A percentile compares a stretch with the other conserved stretches of the same genome.
These are phyloP conservation scores for Leishmania mexicana DNA, from an alignment of 208 protist species.

Conservation along the genomic window DNA sequence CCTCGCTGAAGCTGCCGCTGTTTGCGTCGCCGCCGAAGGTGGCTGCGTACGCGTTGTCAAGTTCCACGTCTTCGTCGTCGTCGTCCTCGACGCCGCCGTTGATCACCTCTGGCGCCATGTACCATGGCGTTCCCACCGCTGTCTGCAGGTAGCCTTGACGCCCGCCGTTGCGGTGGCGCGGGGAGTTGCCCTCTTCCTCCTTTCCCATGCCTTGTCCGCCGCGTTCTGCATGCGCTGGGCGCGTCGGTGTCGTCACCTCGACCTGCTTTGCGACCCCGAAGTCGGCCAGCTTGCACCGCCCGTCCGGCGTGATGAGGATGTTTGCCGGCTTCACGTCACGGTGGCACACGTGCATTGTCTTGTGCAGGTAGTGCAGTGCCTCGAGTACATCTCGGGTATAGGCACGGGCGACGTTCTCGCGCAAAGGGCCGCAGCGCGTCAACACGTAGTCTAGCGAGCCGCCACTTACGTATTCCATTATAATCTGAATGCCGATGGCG, in stretches of 20 bases:
- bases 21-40: not conserved
- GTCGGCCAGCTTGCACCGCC: conserved; percentile 87
- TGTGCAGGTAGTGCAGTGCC: conserved; percentile 86
- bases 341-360: conserved; percentile 81
- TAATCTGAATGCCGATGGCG: conserved; percentile 70
- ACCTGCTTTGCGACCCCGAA: conserved; percentile 84
- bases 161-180: conserved; percentile 1
- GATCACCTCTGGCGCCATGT: conserved; percentile 94
- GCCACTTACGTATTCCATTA: conserved; percentile 91
- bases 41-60: not conserved
- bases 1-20: conserved; percentile 13
- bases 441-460: conserved; percentile 82
- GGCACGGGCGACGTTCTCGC: conserved; percentile 69
- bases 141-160: conserved; percentile 59
- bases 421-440: conserved; percentile 53
- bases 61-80: conserved; percentile 29
- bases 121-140: conserved; percentile 90
- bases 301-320: conserved; percentile 86
- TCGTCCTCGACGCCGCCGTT: conserved; percentile 52
- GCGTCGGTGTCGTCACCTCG: conserved; percentile 24
- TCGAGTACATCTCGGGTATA: conserved; percentile 81
- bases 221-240: not conserved
- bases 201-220: not conserved
- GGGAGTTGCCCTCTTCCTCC: not conserved
- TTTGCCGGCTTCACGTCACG: conserved; percentile 93